Percentiles rank a stretch among this genome's conserved stretches.
Conservation (phyloP, 1,139 yeast species). For the Starmera stellimalicola region DNA sequence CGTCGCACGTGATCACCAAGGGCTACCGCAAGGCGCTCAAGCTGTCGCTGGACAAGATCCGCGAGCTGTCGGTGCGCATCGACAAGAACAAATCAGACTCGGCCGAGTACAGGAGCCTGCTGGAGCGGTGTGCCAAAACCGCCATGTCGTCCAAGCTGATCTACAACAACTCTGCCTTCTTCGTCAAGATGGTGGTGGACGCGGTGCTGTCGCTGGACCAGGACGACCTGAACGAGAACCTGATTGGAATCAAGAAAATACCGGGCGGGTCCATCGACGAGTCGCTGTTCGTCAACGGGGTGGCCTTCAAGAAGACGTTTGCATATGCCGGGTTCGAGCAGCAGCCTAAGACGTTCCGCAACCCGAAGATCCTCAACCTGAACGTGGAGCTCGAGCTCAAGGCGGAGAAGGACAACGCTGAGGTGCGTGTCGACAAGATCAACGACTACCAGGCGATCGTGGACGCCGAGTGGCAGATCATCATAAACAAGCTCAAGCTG, state of each 20-base stretch:
- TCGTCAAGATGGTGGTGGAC: slow-evolving; percentile 94
- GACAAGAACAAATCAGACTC: slow-evolving; percentile 30
- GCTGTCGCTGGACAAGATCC: slow-evolving; percentile 64
- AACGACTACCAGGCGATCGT: slow-evolving; percentile 92
- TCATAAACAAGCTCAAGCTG: slow-evolving; percentile 75
- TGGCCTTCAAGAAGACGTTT: slow-evolving; percentile 94
- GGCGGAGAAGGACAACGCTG: slow-evolving; percentile 99
- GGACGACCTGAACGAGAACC: slow-evolving; percentile 73
- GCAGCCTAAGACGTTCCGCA: slow-evolving; percentile 77
- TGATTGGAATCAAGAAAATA: slow-evolving; percentile 91
- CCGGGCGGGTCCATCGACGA: slow-evolving; percentile 98
- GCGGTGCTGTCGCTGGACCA: slow-evolving; percentile 85
- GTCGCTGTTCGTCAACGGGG: slow-evolving; percentile 82
- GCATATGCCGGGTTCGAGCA: slow-evolving; percentile 98
- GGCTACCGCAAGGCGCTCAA: slow-evolving; percentile 81
- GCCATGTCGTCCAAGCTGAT: slow-evolving; percentile 96
- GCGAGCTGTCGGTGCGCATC: slow-evolving; percentile 67
- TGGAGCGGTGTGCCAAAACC: slow-evolving; percentile 90
- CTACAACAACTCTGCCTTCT: slow-evolving; percentile 75
- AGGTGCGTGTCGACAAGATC: slow-evolving; percentile 91
- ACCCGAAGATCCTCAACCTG: slow-evolving; percentile 77
- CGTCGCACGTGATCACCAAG: slow-evolving; percentile 79
- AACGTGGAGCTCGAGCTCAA: slow-evolving; percentile 93
- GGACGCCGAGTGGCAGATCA: slow-evolving; percentile 97
- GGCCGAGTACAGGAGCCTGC: slow-evolving; percentile 47